A percentile compares a stretch with the other conserved stretches of the same genome.
These are phyloP conservation scores for Asterella californica DNA, from an alignment of 225 moss, liverwort and hornwort genomes.

Conservation along the genomic window DNA sequence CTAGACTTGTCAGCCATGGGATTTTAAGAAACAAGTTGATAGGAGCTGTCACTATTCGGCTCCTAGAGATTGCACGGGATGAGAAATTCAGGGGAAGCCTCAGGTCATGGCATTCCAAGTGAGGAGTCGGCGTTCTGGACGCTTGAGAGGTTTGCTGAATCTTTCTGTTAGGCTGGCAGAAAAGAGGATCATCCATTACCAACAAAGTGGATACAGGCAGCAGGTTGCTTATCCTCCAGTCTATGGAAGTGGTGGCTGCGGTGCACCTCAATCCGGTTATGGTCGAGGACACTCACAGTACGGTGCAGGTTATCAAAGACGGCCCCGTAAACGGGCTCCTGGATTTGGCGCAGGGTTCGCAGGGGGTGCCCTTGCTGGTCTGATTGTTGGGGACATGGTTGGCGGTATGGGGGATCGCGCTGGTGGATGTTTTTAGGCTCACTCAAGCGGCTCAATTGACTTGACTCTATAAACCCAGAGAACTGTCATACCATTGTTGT, in stretches of 20 bases:
- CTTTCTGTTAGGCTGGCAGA: slow-evolving; percentile 53
- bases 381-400: slow-evolving; percentile 9
- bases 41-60: slow-evolving; percentile 50
- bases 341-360: slow-evolving; percentile 6
- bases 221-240: not conserved
- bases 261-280: slow-evolving; percentile 10
- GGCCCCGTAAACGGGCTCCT: not conserved
- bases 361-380: slow-evolving; percentile 9
- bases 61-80: slow-evolving; percentile 36
- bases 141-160: slow-evolving; percentile 51
- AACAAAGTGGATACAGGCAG: not conserved
- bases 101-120: slow-evolving; percentile 39
- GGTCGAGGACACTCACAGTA: not conserved
- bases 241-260: slow-evolving; percentile 7
- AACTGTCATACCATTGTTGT: not conserved
- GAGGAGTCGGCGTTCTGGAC: slow-evolving; percentile 50
- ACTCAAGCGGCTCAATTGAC: not conserved
- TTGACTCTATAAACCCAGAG: not conserved
- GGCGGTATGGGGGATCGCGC: slow-evolving; percentile 10
- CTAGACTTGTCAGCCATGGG: slow-evolving; percentile 61
- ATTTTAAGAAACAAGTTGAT: slow-evolving; percentile 49
- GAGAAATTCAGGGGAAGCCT: slow-evolving; percentile 10
- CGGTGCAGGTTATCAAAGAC: not conserved
- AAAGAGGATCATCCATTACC: slow-evolving; percentile 12
- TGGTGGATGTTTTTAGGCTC: slow-evolving; percentile 2